These are phyloP conservation scores for Boletus sp. DNA, from an alignment of 1,284 basidiomycete genomes.

Conservation along the genomic window DNA sequence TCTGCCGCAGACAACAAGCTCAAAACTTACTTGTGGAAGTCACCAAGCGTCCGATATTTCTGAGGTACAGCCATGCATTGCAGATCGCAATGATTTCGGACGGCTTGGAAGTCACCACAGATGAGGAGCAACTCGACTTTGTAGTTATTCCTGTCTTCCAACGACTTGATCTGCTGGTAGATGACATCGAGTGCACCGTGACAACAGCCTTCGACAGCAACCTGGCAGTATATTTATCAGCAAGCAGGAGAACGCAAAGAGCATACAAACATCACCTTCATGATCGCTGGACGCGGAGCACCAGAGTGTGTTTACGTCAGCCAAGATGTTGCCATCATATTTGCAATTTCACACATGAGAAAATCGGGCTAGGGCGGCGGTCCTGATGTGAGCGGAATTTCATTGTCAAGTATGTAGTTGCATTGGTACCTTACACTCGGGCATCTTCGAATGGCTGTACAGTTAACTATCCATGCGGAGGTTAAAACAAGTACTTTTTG, in stretches of 20 bases:
- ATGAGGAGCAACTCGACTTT: conserved; percentile 84
- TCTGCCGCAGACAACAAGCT: background rate
- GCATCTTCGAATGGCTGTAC: too few species aligned
- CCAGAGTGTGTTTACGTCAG: conserved; percentile 2
- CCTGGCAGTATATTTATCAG: conserved; percentile 38
- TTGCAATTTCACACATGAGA: too few species aligned
- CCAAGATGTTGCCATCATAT: too few species aligned
- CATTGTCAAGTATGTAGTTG: too few species aligned
- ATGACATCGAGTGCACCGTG: conserved; percentile 89
- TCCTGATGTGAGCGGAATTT: too few species aligned
- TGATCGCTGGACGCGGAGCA: background rate
- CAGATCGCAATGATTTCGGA: conserved; percentile 84
- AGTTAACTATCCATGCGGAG: too few species aligned
- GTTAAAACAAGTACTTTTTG: too few species aligned
- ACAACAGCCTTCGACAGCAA: conserved; percentile 93
- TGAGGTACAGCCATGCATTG: conserved; percentile 87
- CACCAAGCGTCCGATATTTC: conserved; percentile 84
- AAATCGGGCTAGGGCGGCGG: too few species aligned
- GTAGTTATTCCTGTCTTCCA: conserved; percentile 60
- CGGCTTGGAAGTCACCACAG: conserved; percentile 95
- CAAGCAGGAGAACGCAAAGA: background rate
- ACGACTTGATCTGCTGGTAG: conserved; percentile 69
- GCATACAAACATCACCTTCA: conserved; percentile 22
- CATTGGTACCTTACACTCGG: too few species aligned
- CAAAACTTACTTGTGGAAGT: conserved; percentile 70